phyloP scores from a whole-genome alignment of 2,329 filamentous ascomycete species.

The Aureobasidium sp. region DNA sequence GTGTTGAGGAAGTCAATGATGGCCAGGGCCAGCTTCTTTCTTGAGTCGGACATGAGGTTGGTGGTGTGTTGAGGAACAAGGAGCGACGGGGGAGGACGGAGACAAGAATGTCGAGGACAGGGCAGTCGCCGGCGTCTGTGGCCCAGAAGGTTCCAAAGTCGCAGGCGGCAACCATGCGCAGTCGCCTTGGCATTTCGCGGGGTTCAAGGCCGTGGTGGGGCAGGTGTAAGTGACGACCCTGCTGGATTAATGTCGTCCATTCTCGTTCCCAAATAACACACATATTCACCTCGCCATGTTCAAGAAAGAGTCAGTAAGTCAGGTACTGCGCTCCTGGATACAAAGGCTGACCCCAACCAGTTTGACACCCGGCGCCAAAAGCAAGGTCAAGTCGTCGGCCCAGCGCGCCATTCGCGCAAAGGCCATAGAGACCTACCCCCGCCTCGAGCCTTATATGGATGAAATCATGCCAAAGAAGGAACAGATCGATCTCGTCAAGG shows the following conservation, averaged over 20 bases:
- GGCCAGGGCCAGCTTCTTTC: constrained; percentile 88
- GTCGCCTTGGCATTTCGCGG: constrained; percentile 11
- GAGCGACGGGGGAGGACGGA: background rate
- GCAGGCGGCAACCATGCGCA: constrained; percentile 6
- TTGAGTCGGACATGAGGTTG: constrained; percentile 34
- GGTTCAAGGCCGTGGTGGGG: constrained; percentile 13
- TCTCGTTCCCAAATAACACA: background rate
- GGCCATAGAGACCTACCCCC: constrained; percentile 75
- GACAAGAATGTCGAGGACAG: background rate
- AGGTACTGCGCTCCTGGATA: too few relatives aligned
- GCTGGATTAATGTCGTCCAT: background rate
- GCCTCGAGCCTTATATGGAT: constrained; percentile 80
- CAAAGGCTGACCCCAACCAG: constrained; percentile 36
- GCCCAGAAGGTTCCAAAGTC: constrained; percentile 7
- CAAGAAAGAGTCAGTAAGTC: constrained; percentile 70
- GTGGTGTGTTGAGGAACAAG: background rate
- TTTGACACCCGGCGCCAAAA: constrained; percentile 69
- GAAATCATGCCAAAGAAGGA: constrained; percentile 92
- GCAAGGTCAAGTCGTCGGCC: constrained; percentile 94
- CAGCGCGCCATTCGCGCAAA: constrained; percentile 79
- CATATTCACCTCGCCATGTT: constrained; percentile 56
- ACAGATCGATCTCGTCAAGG: constrained; percentile 81
- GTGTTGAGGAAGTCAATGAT: constrained; percentile 90
- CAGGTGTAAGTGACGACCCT: constrained; percentile 9
- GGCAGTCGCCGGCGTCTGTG: background rate